phyloP scores from a whole-genome alignment of 768 basidiomycete species.

The Amanita phalloides region DNA sequence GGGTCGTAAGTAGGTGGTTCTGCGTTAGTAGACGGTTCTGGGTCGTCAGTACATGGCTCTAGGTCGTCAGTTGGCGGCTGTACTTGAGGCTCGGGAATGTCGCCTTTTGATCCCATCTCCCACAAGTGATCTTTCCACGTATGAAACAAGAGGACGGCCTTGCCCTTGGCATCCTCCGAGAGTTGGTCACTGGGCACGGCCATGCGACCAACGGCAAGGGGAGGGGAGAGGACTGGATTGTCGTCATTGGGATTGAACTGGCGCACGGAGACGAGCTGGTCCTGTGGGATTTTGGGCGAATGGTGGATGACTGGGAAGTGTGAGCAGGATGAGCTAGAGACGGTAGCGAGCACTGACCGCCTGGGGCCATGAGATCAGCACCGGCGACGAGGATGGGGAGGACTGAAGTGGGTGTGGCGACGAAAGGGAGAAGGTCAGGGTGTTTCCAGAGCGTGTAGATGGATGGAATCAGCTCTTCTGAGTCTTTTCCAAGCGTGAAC shows the following conservation, averaged over 20 bases:
- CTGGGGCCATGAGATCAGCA: constrained; percentile 86
- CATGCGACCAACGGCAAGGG: constrained; percentile 71
- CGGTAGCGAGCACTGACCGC: constrained; percentile 38
- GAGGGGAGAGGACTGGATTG: constrained; percentile 31
- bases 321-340: constrained; percentile 4
- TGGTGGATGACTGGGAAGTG: constrained; percentile 44
- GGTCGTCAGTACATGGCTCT: too few species aligned
- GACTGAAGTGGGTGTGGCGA: constrained; percentile 65
- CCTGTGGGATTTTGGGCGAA: constrained; percentile 27
- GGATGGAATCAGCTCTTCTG: constrained; percentile 65
- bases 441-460: constrained; percentile 73
- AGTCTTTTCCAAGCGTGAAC: constrained; percentile 64
- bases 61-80: too few species aligned
- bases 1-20: constrained; percentile 13
- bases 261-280: constrained; percentile 54
- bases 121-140: constrained; percentile 72
- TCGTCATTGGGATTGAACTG: constrained; percentile 29
- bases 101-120: constrained; percentile 55
- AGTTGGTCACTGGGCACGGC: constrained; percentile 44
- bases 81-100: constrained; percentile 31
- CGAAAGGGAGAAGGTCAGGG: constrained; percentile 45
- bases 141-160: constrained; percentile 65
- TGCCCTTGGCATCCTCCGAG: constrained; percentile 46
- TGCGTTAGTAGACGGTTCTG: too few species aligned
- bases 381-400: constrained; percentile 64